Evolutionary conservation across 2,329 filamentous ascomycete species (phyloP).

Genomic region (Aspergillus floridensis): DNA sequence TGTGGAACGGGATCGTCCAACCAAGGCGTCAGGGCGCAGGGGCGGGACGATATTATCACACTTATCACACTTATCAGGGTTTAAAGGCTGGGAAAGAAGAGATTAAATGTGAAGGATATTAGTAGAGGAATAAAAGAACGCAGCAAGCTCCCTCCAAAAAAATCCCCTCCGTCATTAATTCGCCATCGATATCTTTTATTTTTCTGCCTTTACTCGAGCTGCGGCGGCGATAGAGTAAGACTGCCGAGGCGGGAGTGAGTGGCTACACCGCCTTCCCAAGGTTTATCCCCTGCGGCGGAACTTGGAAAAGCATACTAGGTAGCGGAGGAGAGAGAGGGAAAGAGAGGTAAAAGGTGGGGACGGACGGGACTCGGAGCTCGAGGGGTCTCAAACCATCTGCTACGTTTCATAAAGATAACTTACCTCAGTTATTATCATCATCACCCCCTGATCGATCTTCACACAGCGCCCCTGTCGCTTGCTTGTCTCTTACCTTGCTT

Average conservation of each 20-base stretch:
- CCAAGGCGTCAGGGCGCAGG: not conserved
- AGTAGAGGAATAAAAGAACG: not conserved
- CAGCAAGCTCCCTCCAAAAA: not conserved
- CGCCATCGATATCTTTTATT: not conserved
- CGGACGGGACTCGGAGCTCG: not conserved
- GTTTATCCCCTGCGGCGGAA: not conserved
- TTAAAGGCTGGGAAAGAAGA: not conserved
- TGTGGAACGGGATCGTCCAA: not conserved
- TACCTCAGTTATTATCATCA: not conserved
- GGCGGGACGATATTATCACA: not conserved
- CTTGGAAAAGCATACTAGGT: not conserved
- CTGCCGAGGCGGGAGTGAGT: not conserved
- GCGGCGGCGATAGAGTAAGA: not conserved
- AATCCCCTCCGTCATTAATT: not conserved
- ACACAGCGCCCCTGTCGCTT: not conserved
- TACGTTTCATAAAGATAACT: constrained; percentile 25
- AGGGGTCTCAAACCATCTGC: constrained; percentile 13
- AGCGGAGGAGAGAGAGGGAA: not conserved
- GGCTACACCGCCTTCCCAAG: not conserved
- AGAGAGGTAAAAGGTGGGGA: constrained; percentile 15
- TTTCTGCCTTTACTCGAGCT: not conserved
- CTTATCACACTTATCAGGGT: not conserved
- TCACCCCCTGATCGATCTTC: constrained; percentile 5
- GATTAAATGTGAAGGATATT: not conserved
- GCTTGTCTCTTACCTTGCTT: not conserved